These are phyloP conservation scores for Garcia nutans DNA, from an alignment of 345 rosid species.

Conservation along the genomic window DNA sequence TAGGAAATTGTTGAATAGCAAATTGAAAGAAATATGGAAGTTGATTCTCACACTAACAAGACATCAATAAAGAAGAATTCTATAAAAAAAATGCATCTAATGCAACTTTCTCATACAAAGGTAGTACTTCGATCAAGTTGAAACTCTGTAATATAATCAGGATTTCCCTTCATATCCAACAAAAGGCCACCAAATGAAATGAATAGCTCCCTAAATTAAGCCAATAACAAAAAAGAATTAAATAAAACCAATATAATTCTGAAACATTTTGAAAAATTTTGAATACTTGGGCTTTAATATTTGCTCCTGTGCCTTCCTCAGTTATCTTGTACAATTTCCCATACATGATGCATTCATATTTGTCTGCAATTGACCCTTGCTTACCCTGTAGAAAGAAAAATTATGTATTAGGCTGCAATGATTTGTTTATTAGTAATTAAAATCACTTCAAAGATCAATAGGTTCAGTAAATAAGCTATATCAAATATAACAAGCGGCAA, in stretches of 20 bases:
- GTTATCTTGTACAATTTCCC: conserved; percentile 24
- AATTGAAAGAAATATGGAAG: too few relatives aligned
- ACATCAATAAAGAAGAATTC: neutral
- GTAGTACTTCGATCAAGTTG: conserved; percentile 24
- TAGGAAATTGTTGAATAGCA: neutral
- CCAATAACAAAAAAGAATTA: neutral
- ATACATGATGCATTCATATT: conserved; percentile 25
- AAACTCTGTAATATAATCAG: conserved; percentile 11
- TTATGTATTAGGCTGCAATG: neutral
- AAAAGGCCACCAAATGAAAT: conserved; percentile 33
- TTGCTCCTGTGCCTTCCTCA: conserved; percentile 25
- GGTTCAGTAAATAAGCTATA: too few relatives aligned
- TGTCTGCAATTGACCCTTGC: conserved; percentile 22
- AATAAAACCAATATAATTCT: neutral
- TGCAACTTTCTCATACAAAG: conserved; percentile 27
- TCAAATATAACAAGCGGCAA: too few relatives aligned
- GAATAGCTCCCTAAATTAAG: conserved; percentile 15
- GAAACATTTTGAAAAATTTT: neutral
- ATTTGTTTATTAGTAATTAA: too few relatives aligned
- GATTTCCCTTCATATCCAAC: conserved; percentile 28
- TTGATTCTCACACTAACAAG: too few relatives aligned
- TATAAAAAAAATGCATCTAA: neutral
- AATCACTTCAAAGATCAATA: too few relatives aligned
- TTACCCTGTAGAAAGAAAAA: conserved; percentile 5
- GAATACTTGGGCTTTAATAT: conserved; percentile 11